A percentile compares a stretch with the other conserved stretches of the same genome.
Conservation (phyloP, 2,329 filamentous ascomycete species). For the Ophiostoma novo-ulmi region DNA sequence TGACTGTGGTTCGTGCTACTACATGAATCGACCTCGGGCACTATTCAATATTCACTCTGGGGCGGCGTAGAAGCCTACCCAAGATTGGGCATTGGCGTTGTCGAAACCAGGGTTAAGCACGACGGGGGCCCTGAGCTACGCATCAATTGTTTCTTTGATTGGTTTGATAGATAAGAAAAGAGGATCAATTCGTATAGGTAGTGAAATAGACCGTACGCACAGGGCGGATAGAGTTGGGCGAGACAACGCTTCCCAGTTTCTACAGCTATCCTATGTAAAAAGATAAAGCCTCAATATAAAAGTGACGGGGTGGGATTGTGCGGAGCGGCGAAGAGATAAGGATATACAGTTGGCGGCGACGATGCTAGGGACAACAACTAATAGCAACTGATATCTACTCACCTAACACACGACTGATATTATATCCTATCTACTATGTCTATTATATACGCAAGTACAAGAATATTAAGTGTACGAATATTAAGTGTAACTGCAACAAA, state of each 20-base stretch:
- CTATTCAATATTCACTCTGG: background rate
- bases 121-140: background rate
- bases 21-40: background rate
- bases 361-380: background rate
- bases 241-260: background rate
- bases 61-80: background rate
- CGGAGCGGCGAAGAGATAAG: slow-evolving; percentile 10
- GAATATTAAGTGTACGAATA: background rate
- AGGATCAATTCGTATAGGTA: background rate
- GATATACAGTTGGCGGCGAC: background rate
- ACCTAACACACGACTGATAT: background rate
- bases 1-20: background rate
- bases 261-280: background rate
- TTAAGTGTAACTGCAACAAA: background rate
- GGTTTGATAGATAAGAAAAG: background rate
- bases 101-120: background rate
- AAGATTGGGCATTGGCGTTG: background rate
- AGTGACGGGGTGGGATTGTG: background rate
- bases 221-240: background rate
- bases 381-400: background rate
- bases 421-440: background rate
- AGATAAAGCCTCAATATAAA: background rate
- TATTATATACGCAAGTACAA: background rate
- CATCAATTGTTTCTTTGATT: background rate
- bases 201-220: background rate